Base-by-base conservation (phyloP, 2,329 filamentous ascomycete genomes). In the Anisogramma anomala region DNA sequence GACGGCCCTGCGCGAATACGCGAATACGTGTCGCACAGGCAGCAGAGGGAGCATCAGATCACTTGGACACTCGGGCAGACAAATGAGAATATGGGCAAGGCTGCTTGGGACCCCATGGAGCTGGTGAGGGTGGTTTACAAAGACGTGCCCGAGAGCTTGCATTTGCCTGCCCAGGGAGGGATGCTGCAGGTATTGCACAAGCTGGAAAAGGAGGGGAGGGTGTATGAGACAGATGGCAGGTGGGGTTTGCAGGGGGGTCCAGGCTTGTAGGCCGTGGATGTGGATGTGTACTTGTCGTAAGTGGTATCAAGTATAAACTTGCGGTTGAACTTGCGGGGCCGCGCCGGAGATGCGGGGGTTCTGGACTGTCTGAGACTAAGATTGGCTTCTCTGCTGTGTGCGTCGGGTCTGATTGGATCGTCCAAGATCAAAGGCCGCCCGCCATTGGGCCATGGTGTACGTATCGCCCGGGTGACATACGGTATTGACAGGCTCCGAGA, bases 61-160 rank as follows among this genome's bases (percentile, higher is more conserved):
- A 49, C 91, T 14, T 69, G 72, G 41, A 76, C 80, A 0, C 58
- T 94, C 50, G 62, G 62, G 31, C 64, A 63, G 33, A 56, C 55
- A 53, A 28, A 48, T 18, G 34, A 43, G 13, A 38, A 32, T 20
- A 52, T 50, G 23, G 51, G 52, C 11, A 25, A 5, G 7, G 58
- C 62, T 43, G 58, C 60, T 0, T 86, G 82, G 83, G 75, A 72
- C 6, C 70, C 77, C 7, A 80, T 86, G 72, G 84, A 89, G 44
- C 67, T 96, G 48, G 89, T 95, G n/a, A 84, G 82, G 59, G 66
- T 83, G 23, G 85, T 98, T 25, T 98, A 98, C 58, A 72, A 70
- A 39, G 79, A 85, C 52, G 79, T 94, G 17, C 80, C 84, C 0
- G 77, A 83, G 57, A 76, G 70, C 53, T 65, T 96, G 49, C 83